A percentile compares a stretch with the other conserved stretches of the same genome.
These are phyloP conservation scores for Leucoagaricus sp. DNA, from an alignment of 1,284 basidiomycete species.

Conservation along the genomic window DNA sequence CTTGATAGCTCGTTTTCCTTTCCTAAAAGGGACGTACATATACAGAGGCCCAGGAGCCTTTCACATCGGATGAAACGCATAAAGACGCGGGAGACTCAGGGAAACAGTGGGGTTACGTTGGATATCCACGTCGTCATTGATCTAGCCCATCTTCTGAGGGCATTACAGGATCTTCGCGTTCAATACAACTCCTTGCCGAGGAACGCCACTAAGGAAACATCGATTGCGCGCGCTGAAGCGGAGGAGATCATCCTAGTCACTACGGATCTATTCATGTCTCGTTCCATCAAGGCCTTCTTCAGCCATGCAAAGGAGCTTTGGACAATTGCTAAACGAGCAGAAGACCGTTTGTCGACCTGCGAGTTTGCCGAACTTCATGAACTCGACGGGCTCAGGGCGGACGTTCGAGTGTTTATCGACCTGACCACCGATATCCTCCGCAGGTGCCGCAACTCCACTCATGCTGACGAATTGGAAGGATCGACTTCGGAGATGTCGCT, in stretches of 20 bases:
- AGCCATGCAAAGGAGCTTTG: constrained; percentile 19
- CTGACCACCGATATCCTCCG: neutral
- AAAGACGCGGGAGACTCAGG: constrained; percentile 16
- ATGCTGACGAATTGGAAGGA: neutral
- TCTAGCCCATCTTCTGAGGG: neutral
- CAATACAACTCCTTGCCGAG: neutral
- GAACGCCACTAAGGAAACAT: neutral
- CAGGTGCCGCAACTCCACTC: neutral
- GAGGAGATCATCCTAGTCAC: constrained; percentile 9
- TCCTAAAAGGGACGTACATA: constrained; percentile 20
- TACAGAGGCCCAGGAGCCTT: constrained; percentile 8
- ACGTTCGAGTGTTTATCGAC: constrained; percentile 18
- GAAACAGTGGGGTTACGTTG: neutral
- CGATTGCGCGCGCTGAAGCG: constrained; percentile 16
- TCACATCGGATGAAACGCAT: constrained; percentile 18
- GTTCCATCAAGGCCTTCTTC: constrained; percentile 19
- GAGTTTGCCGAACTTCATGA: constrained; percentile 20
- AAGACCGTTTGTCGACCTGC: constrained; percentile 19
- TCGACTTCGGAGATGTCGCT: neutral
- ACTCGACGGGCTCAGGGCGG: constrained; percentile 15
- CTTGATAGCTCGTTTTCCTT: constrained; percentile 27
- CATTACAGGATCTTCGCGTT: neutral
- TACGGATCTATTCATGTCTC: constrained; percentile 17
- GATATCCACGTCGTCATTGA: constrained; percentile 13
- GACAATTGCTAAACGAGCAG: constrained; percentile 14